Evolutionary conservation across 345 rosid genomes (phyloP), one percentile per base, ranked within the genome.

Genomic region (Boechera divaricarpa): DNA sequence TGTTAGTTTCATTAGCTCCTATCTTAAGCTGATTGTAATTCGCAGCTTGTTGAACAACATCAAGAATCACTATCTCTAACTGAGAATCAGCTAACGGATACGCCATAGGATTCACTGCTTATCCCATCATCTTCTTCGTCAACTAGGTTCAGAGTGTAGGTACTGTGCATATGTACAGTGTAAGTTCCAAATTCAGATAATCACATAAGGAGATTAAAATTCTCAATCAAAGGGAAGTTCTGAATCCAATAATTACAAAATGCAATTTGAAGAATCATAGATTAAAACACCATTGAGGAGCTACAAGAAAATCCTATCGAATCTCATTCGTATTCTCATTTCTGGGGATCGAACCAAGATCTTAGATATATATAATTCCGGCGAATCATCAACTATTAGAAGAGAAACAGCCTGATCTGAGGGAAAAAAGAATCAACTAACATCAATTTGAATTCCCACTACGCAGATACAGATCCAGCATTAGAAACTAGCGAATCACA

Each of bases 401-500:
- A 39, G 10, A 8, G 39, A 54, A 69, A 41, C 38, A 54, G 5
- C 16, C 52, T 70, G 35, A 70, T 70, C 67, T 70, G n/a, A 10
- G 11, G 9, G 10, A 71, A 44, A 21, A 21, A 18, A 21, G 24
- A 36, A 1, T 32, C 48, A 26, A 16, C 58, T 11, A 59, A 35
- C 1, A 36, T 26, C 66, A 67, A 6, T 55, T 67, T 29, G 21
- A 21, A 21, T 24, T 13, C 5, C 54, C 6, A 36, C n/a, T 4
- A 36, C 38, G 8, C 13, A 56, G 59, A 18, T 60, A 31, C 65
- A n/a, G 75, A 77, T 77, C 80, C 28, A n/a, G n/a, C n/a, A n/a
- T 54, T n/a, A 26, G n/a, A n/a, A 77, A 35, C 61, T 38, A 67
- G n/a, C n/a, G 11, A 75, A 67, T 59, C 75, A 49, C 54, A 60